A percentile compares a stretch with the other conserved stretches of the same genome.
phyloP scores from a whole-genome alignment of 108 stramenopile genomes.

The Nitzschia inconspicua region DNA sequence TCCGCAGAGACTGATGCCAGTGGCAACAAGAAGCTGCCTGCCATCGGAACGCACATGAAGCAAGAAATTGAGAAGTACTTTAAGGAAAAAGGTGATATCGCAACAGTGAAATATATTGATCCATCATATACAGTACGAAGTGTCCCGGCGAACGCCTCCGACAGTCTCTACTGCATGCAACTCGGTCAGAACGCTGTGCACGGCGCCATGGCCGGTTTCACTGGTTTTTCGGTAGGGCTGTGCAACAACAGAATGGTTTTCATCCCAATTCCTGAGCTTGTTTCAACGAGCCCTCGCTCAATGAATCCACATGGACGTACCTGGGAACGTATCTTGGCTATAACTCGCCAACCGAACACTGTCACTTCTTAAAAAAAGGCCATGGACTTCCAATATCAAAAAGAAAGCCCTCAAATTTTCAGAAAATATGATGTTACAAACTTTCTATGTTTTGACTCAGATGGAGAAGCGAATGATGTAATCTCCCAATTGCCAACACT shows the following conservation, averaged over 20 bases:
- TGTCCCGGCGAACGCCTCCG: slow-evolving; percentile 93
- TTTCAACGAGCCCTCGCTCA: slow-evolving; percentile 87
- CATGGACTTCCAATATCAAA: too few relatives aligned
- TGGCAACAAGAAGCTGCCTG: slow-evolving; percentile 92
- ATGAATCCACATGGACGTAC: slow-evolving; percentile 94
- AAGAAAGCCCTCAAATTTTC: too few relatives aligned
- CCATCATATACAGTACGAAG: slow-evolving; percentile 97
- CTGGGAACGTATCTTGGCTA: slow-evolving; percentile 93
- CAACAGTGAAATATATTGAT: slow-evolving; percentile 89
- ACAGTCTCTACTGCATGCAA: slow-evolving; percentile 96
- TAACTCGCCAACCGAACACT: slow-evolving; percentile 94
- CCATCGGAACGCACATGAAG: slow-evolving; percentile 93
- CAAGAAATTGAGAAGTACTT: slow-evolving; percentile 73
- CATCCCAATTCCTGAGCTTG: slow-evolving; percentile 92
- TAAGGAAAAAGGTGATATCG: slow-evolving; percentile 61
- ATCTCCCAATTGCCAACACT: too few relatives aligned
- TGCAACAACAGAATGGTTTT: slow-evolving; percentile 95
- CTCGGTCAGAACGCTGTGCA: slow-evolving; percentile 97
- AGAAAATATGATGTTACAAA: too few relatives aligned
- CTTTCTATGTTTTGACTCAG: too few relatives aligned
- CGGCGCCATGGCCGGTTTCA: slow-evolving; percentile 98
- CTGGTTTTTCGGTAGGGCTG: slow-evolving; percentile 93
- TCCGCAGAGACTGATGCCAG: slow-evolving; percentile 90
- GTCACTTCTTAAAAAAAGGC: too few relatives aligned
- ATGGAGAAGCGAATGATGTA: too few relatives aligned